phyloP scores from a whole-genome alignment of 2,329 filamentous ascomycete species.

The Talaromyces sp. region DNA sequence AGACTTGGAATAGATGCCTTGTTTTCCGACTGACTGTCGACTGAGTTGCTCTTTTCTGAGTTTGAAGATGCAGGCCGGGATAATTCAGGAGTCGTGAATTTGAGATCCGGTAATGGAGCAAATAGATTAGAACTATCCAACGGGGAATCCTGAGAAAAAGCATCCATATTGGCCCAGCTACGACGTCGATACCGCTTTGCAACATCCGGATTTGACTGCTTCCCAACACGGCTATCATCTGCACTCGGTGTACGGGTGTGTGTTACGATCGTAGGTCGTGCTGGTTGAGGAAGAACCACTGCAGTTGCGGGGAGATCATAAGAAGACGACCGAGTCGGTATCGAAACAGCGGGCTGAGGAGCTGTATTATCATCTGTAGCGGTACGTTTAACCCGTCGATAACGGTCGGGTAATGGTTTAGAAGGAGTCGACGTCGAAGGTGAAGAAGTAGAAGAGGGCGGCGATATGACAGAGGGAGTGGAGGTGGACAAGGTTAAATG shows the following conservation, averaged over 20 bases:
- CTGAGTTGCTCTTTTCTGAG: slow-evolving; percentile 55
- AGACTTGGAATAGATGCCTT: slow-evolving; percentile 44
- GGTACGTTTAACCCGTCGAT: slow-evolving; percentile 64
- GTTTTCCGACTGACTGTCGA: slow-evolving; percentile 52
- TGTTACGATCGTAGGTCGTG: slow-evolving; percentile 40
- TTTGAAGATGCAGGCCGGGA: slow-evolving; percentile 39
- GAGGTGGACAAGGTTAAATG: slow-evolving; percentile 47
- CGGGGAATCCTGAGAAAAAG: slow-evolving; percentile 36
- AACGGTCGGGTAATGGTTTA: slow-evolving; percentile 77
- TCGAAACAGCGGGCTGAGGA: slow-evolving; percentile 18
- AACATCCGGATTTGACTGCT: slow-evolving; percentile 60
- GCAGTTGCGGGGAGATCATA: slow-evolving; percentile 45
- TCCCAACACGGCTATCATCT: slow-evolving; percentile 63
- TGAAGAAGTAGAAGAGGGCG: not conserved
- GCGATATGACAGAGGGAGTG: not conserved
- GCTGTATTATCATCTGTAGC: slow-evolving; percentile 50
- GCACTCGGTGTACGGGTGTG: slow-evolving; percentile 61
- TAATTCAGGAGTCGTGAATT: slow-evolving; percentile 30
- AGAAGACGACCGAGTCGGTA: slow-evolving; percentile 21
- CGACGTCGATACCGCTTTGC: slow-evolving; percentile 76
- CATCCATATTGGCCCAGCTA: slow-evolving; percentile 70
- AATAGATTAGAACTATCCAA: slow-evolving; percentile 35
- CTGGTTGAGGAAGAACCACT: slow-evolving; percentile 35
- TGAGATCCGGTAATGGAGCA: slow-evolving; percentile 36
- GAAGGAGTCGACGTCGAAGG: slow-evolving; percentile 41